A percentile compares a stretch with the other conserved stretches of the same genome.
Evolutionary conservation across 164 flowering plant species (phyloP).

Genomic region (Litsea cubeba): DNA sequence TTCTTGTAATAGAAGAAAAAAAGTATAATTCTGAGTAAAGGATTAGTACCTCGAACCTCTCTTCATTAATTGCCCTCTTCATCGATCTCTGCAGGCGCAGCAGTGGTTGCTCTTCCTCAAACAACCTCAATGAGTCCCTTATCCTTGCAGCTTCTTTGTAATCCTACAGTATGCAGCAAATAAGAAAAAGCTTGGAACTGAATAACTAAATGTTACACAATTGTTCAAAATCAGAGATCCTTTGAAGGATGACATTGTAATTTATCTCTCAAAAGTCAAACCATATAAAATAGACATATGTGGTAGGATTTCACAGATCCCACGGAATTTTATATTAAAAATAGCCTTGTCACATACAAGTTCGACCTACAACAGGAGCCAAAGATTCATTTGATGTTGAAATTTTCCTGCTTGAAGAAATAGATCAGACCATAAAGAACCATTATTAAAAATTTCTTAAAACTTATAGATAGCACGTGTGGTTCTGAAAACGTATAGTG

Average conservation of each 20-base stretch:
- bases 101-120: slow-evolving; percentile 86
- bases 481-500: too few species aligned
- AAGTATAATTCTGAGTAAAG: not conserved
- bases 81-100: slow-evolving; percentile 59
- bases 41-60: slow-evolving; percentile 76
- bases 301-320: not conserved
- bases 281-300: not conserved
- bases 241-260: not conserved
- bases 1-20: not conserved
- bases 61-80: slow-evolving; percentile 64
- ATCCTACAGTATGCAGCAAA: slow-evolving; percentile 34
- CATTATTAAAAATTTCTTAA: too few species aligned
- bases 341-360: not conserved
- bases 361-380: too few species aligned
- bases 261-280: not conserved
- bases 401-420: too few species aligned
- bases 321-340: not conserved
- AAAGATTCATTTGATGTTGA: too few species aligned
- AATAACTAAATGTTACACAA: not conserved
- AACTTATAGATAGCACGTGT: too few species aligned
- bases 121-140: slow-evolving; percentile 71
- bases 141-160: slow-evolving; percentile 92
- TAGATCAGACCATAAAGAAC: too few species aligned
- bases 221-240: not conserved
- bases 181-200: not conserved